Evolutionary conservation across 495 filamentous ascomycete species (phyloP).

Genomic region (Neurospora africana): DNA sequence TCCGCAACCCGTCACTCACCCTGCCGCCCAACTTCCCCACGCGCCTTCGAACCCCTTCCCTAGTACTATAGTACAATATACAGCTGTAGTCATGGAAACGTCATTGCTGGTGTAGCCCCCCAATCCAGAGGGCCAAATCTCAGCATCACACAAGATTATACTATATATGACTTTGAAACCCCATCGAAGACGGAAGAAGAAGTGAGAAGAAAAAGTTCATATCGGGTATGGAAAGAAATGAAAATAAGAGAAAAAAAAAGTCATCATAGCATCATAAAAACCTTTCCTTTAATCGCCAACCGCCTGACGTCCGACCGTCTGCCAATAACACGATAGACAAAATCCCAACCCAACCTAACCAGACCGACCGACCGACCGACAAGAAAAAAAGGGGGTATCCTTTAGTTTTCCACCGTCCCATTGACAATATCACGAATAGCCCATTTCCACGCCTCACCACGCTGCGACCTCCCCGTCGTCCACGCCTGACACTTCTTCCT

Average conservation of each 20-base stretch:
- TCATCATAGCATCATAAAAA: not conserved
- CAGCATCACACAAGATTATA: not conserved
- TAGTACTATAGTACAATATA: not conserved
- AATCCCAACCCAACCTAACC: not conserved
- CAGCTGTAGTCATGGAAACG: not conserved
- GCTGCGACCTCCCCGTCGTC: conserved; percentile 35
- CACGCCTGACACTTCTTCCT: conserved; percentile 71
- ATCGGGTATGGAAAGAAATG: not conserved
- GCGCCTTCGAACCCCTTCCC: not conserved
- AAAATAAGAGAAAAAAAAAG: not conserved
- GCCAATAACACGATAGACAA: not conserved
- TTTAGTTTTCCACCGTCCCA: conserved; percentile 12
- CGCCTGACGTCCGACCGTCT: not conserved
- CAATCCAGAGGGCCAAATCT: not conserved
- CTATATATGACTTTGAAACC: not conserved
- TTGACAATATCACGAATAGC: conserved; percentile 38
- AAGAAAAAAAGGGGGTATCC: not conserved
- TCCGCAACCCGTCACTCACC: not conserved
- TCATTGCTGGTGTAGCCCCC: not conserved
- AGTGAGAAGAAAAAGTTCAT: not conserved
- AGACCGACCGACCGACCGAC: not conserved
- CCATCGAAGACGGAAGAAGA: not conserved
- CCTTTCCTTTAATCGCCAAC: not conserved
- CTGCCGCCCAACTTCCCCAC: not conserved
- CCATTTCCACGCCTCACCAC: conserved; percentile 40